phyloP scores from a whole-genome alignment of 2,329 filamentous ascomycete species.

The Monosporascus sp. region DNA sequence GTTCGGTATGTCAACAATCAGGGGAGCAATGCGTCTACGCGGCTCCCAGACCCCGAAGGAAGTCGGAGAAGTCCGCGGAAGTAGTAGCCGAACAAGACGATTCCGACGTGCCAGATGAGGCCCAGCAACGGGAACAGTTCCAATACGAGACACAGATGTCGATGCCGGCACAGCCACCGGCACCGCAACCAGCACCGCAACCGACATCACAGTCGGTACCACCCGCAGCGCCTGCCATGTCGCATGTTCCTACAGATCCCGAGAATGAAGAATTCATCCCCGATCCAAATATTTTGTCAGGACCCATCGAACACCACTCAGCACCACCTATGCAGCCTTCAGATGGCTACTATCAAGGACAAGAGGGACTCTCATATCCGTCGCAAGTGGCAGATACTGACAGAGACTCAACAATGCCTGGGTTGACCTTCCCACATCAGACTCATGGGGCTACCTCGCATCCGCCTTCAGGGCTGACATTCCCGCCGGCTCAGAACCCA shows the following conservation, averaged over 20 bases:
- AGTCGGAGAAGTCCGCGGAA: slow-evolving; percentile 17
- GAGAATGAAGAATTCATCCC: slow-evolving; percentile 29
- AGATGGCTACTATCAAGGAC: slow-evolving; percentile 13
- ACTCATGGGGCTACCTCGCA: slow-evolving; percentile 9
- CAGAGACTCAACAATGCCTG: slow-evolving; percentile 3
- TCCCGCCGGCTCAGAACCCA: slow-evolving; percentile 6
- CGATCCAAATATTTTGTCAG: slow-evolving; percentile 27
- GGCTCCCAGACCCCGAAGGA: slow-evolving; percentile 23
- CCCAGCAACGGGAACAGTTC: slow-evolving; percentile 3
- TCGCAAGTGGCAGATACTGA: slow-evolving; percentile 6
- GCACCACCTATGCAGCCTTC: slow-evolving; percentile 6
- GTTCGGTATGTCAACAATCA: slow-evolving; percentile 21
- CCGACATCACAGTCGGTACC: not conserved
- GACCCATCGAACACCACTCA: slow-evolving; percentile 17
- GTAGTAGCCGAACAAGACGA: slow-evolving; percentile 13
- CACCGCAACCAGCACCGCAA: not conserved
- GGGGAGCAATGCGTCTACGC: slow-evolving; percentile 23
- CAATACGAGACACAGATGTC: not conserved
- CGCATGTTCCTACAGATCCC: slow-evolving; percentile 11
- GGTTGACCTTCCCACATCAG: slow-evolving; percentile 13
- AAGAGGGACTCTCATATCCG: slow-evolving; percentile 12
- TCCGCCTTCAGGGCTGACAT: slow-evolving; percentile 9
- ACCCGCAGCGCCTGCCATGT: not conserved
- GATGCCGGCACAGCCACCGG: not conserved
- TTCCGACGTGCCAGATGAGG: slow-evolving; percentile 13